Base-by-base conservation (phyloP, 2,329 filamentous ascomycete genomes). In the Colletotrichum tofieldiae region DNA sequence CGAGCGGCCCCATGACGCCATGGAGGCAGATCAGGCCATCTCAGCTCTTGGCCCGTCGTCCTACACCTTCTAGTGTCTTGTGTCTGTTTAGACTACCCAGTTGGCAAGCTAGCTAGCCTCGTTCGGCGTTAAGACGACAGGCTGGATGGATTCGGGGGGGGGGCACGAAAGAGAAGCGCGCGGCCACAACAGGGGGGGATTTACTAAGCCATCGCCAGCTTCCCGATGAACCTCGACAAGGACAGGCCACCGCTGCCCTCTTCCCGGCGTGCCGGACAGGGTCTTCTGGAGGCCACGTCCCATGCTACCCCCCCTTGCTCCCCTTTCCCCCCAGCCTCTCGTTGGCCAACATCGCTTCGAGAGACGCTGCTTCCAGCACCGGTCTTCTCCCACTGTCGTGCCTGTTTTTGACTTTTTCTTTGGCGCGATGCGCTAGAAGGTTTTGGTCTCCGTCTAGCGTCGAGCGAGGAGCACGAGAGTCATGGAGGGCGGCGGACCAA, bases 241-340 rank as follows among this genome's bases (percentile, higher is more conserved):
- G 68, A 67, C 68, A 72, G 59, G 72, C 63, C 63, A 60, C 47
- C 41, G 59, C 64, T 64, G 72, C 59, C 14, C 23, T 71, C 56
- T 20, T 67, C 67, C 67, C 67, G 63, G 63, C 55, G 32, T 55
- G 32, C 63, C 63, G 67, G 61, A 39, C 63, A 71, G 49, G 62
- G 66, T 47, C 43, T 18, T 14, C 18, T 37, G 14, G 23, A 32
- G 11, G 29, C 18, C 29, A n/a, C 14, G 6, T 23, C n/a, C 45
- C n/a, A 49, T n/a, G 1, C 45, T n/a, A 4, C 45, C n/a, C 45
- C 7, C 4, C 29, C 29, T n/a, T n/a, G 2, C n/a, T 8, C 45
- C 7, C 4, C 5, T 7, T 14, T 7, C 23, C 9, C 49, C 37
- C 23, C 23, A 43, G 18, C 16, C 56, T 59, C 23, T 47, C 18